Percentiles rank a stretch among this genome's conserved stretches.
These are phyloP conservation scores for Fusarium subtropicale DNA, from an alignment of 2,329 filamentous ascomycete genomes.

Conservation along the genomic window DNA sequence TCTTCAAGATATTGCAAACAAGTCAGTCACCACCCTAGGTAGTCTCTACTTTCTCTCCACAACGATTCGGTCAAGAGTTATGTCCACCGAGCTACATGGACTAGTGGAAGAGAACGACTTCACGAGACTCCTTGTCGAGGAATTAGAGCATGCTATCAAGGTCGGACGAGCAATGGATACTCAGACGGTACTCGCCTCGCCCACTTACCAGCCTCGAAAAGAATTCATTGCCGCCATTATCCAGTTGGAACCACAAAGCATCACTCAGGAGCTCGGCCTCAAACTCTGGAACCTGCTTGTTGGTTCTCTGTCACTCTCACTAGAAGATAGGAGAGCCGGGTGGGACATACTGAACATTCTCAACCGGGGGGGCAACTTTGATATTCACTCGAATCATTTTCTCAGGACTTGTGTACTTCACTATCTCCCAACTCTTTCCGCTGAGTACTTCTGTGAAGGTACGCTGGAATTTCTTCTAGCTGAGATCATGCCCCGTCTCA, in stretches of 20 bases:
- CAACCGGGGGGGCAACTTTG: slow-evolving; percentile 54
- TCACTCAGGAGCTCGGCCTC: slow-evolving; percentile 71
- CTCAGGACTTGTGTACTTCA: slow-evolving; percentile 64
- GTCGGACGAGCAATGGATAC: slow-evolving; percentile 52
- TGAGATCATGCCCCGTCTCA: slow-evolving; percentile 61
- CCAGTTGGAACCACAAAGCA: slow-evolving; percentile 67
- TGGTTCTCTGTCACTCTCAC: slow-evolving; percentile 69
- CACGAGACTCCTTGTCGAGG: slow-evolving; percentile 70
- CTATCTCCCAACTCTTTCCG: slow-evolving; percentile 68
- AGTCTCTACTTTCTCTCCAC: slow-evolving; percentile 75
- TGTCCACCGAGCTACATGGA: slow-evolving; percentile 64
- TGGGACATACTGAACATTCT: slow-evolving; percentile 74
- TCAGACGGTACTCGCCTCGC: slow-evolving; percentile 59
- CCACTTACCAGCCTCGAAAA: slow-evolving; percentile 64
- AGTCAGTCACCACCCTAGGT: slow-evolving; percentile 73
- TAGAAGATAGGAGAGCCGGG: slow-evolving; percentile 71
- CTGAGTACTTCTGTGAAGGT: slow-evolving; percentile 69
- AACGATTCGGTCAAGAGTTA: slow-evolving; percentile 58
- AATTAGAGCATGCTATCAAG: slow-evolving; percentile 68
- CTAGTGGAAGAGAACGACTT: slow-evolving; percentile 72
- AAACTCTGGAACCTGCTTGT: slow-evolving; percentile 80
- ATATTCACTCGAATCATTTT: slow-evolving; percentile 61
- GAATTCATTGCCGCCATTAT: slow-evolving; percentile 71
- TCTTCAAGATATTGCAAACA: slow-evolving; percentile 73
- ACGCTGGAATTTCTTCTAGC: slow-evolving; percentile 72